These are phyloP conservation scores for Tylopilus felleus DNA, from an alignment of 768 basidiomycete genomes.

Conservation along the genomic window DNA sequence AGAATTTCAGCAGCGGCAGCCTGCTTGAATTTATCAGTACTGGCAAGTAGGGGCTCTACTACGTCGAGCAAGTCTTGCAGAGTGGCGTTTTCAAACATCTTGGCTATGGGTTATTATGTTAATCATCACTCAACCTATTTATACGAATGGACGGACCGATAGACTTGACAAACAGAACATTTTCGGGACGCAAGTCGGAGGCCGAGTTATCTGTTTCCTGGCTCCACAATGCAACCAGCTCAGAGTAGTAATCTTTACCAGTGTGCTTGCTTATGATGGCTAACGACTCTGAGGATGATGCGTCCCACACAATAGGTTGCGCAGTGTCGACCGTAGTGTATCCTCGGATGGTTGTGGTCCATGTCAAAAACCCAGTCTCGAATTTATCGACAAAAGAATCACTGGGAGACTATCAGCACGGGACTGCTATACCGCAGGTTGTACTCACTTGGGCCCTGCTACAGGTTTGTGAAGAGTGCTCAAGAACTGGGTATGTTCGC, in stretches of 20 bases:
- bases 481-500: conserved; percentile 50
- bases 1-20: conserved; percentile 75
- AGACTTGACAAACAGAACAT: conserved; percentile 47
- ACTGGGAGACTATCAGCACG: conserved; percentile 24
- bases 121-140: conserved; percentile 41
- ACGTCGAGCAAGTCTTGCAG: conserved; percentile 51
- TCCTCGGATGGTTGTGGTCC: conserved; percentile 61
- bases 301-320: conserved; percentile 51
- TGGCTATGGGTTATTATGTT: conserved; percentile 44
- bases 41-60: conserved; percentile 60
- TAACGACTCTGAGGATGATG: conserved; percentile 47
- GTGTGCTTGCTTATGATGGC: conserved; percentile 48
- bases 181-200: conserved; percentile 57
- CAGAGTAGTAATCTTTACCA: conserved; percentile 53
- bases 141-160: conserved; percentile 37
- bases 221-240: conserved; percentile 64
- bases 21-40: conserved; percentile 80
- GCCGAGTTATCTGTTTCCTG: conserved; percentile 71
- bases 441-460: conserved; percentile 34
- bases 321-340: conserved; percentile 41
- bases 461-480: conserved; percentile 42
- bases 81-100: conserved; percentile 54
- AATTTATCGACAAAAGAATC: conserved; percentile 69
- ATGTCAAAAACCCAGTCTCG: conserved; percentile 73
- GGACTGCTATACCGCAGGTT: background rate